Base-by-base conservation (phyloP, 257 asterid genomes). In the Thymus mandschuricus region DNA sequence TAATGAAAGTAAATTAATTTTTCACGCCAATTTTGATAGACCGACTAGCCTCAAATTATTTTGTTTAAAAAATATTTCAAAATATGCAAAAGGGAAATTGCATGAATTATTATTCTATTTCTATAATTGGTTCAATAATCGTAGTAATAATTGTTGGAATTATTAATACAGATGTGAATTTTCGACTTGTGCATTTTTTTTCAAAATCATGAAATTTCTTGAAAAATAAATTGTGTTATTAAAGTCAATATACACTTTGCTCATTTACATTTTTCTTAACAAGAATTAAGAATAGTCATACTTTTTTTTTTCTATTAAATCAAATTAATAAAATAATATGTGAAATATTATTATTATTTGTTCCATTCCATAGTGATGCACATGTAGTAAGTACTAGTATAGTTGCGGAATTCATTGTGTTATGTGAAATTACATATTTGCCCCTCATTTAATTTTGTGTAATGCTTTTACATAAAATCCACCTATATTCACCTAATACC, bases 401-500 rank as follows among this genome's bases (percentile, higher is more conserved):
- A 61, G 49, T 10, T 69, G 71, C 11, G 45, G 43, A 68, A 73
- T 55, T 67, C 45, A 73, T 12, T 75, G 30, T 62, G 3, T 46
- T 21, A 13, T 40, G 15, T 31, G 33, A 68, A 63, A 67, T 73
- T 60, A 69, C 65, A 51, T 46, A 62, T 12, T 38, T 49, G 13
- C 8, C 80, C 71, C 29, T 54, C n/a, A 34, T 34, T 34, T 34
- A 3, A 34, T 34, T 34, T 1, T 34, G 38, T 34, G 4, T 34
- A 2, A 2, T 21, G 21, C 21, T 21, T 21, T 21, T 21, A 21
- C 21, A 21, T 21, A 21, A 21, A 33, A 13, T 70, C 60, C 65
- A 71, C 65, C 81, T 71, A 76, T 71, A 76, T 70, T 51, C 69
- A 71, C 65, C 81, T 65, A 71, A 71, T 58, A 2, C 75, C 75